Evolutionary conservation across 2,329 filamentous ascomycete genomes (phyloP), one percentile per base, ranked within the genome.

Genomic region (Aspergillus udagawae): DNA sequence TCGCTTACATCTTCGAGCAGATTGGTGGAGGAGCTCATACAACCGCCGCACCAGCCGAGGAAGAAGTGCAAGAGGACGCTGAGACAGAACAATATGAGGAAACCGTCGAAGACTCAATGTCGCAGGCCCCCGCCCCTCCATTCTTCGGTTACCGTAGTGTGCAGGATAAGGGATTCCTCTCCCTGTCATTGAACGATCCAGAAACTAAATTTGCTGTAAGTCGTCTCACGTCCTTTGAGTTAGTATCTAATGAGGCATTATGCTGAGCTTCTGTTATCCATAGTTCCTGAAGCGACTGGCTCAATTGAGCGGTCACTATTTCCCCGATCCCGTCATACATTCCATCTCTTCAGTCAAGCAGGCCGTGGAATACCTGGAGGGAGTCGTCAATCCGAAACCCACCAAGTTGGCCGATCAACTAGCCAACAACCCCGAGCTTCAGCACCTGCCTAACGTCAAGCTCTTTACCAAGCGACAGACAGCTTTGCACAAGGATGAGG

Each of bases 221-320:
- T 81, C 59, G 9, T 50, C 8, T 47, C 35, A 9, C 3, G 20
- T 50, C 55, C 48, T 47, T 48, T 29, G 28, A 17, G 44, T 42
- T 41, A 29, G 91, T 80, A 93, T 60, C 78, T 86, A 66, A 94
- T 94, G 76, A 88, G 90, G 56, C 25, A 2, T 27, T 35, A 51
- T 25, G 9, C 60, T 61, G 62, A 63, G 49, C 29, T 25, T 38
- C 5, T n/a, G 17, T 32, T 23, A 32, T 4, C 54, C 54, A 27
- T 64, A 97, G 92, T 82, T 94, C 63, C 78, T 87, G 67, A 96
- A 96, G 77, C 87, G 91, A 58, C 78, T 92, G 60, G 85, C 88
- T 72, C 89, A 94, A 72, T 80, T 96, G 59, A 92, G 88, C n/a
- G 90, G 91, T 59, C 84, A 86, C 60, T 83, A 85, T 58, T 80